A percentile compares a stretch with the other conserved stretches of the same genome.
Evolutionary conservation across 2,329 filamentous ascomycete genomes (phyloP).

Genomic region (Phyllosticta ampelicida): DNA sequence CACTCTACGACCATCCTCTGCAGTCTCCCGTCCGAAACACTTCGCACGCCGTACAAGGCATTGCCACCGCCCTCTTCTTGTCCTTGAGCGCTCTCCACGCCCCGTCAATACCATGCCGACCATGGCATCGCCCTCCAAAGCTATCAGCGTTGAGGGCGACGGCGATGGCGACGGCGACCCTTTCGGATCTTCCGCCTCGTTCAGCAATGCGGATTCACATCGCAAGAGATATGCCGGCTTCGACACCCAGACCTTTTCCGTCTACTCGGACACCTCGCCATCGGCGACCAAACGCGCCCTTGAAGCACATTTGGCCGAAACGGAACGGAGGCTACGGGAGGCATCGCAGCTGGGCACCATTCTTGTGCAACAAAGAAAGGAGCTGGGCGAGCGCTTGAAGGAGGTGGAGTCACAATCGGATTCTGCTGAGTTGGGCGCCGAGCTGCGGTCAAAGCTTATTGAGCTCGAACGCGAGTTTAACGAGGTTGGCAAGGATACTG

Average conservation of each 20-base stretch:
- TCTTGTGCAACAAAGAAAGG: constrained; percentile 74
- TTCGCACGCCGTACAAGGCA: background rate
- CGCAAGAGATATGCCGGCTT: constrained; percentile 70
- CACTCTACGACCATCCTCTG: background rate
- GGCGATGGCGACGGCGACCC: constrained; percentile 35
- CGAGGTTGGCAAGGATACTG: constrained; percentile 81
- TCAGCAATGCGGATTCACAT: constrained; percentile 24
- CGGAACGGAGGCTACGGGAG: constrained; percentile 81
- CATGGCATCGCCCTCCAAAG: constrained; percentile 29
- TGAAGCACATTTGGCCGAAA: constrained; percentile 85
- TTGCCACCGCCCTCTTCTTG: constrained; percentile 1
- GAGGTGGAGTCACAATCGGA: constrained; percentile 68
- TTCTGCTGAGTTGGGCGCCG: constrained; percentile 66
- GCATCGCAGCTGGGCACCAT: constrained; percentile 81
- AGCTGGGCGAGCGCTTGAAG: constrained; percentile 68
- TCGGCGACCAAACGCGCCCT: constrained; percentile 79
- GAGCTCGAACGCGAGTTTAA: constrained; percentile 94
- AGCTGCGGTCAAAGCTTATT: constrained; percentile 69
- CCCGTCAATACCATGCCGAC: constrained; percentile 28
- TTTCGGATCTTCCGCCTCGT: constrained; percentile 27
- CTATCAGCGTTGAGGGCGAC: constrained; percentile 29
- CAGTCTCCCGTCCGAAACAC: constrained; percentile 2
- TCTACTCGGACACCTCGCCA: constrained; percentile 68
- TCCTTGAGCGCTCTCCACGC: background rate
- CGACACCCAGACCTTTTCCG: constrained; percentile 66